phyloP scores from a whole-genome alignment of 2,329 filamentous ascomycete genomes.

The Raffaelea deltoideospora region DNA sequence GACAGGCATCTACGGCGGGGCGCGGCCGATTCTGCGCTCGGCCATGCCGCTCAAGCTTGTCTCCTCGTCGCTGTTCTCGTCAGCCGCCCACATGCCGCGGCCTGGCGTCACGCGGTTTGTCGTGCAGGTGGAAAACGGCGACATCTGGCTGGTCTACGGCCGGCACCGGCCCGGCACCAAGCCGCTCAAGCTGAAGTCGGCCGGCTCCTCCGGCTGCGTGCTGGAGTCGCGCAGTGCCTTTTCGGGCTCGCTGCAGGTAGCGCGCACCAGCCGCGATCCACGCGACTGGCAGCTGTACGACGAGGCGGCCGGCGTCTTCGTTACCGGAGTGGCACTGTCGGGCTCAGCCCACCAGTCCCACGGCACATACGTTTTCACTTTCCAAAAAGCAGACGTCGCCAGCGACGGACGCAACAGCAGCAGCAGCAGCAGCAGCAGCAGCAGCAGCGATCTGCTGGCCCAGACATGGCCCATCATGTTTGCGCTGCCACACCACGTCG shows the following conservation, averaged over 20 bases:
- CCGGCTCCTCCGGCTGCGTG: conserved; percentile 45
- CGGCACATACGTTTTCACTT: conserved; percentile 62
- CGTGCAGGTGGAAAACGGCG: conserved; percentile 55
- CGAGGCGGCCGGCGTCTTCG: conserved; percentile 58
- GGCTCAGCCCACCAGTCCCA: conserved; percentile 42
- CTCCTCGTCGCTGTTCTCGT: not conserved
- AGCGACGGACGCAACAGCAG: conserved; percentile 17
- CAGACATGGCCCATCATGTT: conserved; percentile 52
- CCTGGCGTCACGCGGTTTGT: conserved; percentile 61
- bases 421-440: conserved; percentile 10
- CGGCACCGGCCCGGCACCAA: conserved; percentile 37
- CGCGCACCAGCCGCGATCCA: conserved; percentile 54
- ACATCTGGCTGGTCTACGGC: conserved; percentile 69
- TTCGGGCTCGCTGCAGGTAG: conserved; percentile 66
- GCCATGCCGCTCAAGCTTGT: conserved; percentile 21
- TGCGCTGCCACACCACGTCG: conserved; percentile 71
- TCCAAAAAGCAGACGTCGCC: conserved; percentile 52
- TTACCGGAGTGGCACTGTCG: conserved; percentile 46
- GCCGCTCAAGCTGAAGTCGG: conserved; percentile 51
- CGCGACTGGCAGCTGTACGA: conserved; percentile 48
- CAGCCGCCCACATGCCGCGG: conserved; percentile 20
- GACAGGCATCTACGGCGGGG: conserved; percentile 58
- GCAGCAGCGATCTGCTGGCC: too few relatives aligned
- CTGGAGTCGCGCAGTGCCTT: conserved; percentile 54
- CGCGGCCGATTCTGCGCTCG: conserved; percentile 58